Conservation (phyloP, 352 stramenopile species). For the Pythium rhizo-oryzae region DNA sequence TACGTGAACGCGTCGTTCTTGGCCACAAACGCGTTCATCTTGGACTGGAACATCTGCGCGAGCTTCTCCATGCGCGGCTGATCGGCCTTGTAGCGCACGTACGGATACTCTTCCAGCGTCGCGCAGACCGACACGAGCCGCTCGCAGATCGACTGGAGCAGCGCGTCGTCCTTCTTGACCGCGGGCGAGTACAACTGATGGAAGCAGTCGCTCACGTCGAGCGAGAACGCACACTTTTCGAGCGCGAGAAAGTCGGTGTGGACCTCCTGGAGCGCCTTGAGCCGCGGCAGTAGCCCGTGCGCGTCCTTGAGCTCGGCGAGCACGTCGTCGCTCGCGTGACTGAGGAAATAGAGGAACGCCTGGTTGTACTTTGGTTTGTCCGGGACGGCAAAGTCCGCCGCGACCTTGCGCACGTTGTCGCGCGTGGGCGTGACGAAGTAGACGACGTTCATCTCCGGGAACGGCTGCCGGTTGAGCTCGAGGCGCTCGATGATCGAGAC, state of each 20-base stretch:
- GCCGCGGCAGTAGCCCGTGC: slow-evolving; percentile 72
- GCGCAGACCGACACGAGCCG: slow-evolving; percentile 97
- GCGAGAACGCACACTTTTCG: slow-evolving; percentile 93
- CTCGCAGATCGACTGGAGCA: slow-evolving; percentile 74
- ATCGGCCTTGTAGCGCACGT: slow-evolving; percentile 91
- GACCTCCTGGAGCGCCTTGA: slow-evolving; percentile 93
- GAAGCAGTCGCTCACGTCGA: slow-evolving; percentile 90
- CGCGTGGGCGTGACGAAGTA: slow-evolving; percentile 94
- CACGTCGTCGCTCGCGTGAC: slow-evolving; percentile 71
- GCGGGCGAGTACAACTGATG: slow-evolving; percentile 79
- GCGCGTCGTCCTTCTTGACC: slow-evolving; percentile 44
- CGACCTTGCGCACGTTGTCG: slow-evolving; percentile 82
- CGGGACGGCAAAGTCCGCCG: slow-evolving; percentile 79
- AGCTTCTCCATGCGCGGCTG: slow-evolving; percentile 86
- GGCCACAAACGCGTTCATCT: slow-evolving; percentile 96
- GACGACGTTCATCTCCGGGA: slow-evolving; percentile 96
- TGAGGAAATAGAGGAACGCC: slow-evolving; percentile 95
- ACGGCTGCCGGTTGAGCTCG: slow-evolving; percentile 94
- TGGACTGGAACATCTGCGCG: slow-evolving; percentile 93
- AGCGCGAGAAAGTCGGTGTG: slow-evolving; percentile 97
- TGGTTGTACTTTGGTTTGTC: slow-evolving; percentile 93
- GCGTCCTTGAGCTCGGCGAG: slow-evolving; percentile 89
- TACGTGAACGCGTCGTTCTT: slow-evolving; percentile 93
- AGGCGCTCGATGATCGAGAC: slow-evolving; percentile 97
- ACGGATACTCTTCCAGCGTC: slow-evolving; percentile 97